Base-by-base conservation (phyloP, 2,329 filamentous ascomycete genomes). In the Aspergillus pseudoglaucus region DNA sequence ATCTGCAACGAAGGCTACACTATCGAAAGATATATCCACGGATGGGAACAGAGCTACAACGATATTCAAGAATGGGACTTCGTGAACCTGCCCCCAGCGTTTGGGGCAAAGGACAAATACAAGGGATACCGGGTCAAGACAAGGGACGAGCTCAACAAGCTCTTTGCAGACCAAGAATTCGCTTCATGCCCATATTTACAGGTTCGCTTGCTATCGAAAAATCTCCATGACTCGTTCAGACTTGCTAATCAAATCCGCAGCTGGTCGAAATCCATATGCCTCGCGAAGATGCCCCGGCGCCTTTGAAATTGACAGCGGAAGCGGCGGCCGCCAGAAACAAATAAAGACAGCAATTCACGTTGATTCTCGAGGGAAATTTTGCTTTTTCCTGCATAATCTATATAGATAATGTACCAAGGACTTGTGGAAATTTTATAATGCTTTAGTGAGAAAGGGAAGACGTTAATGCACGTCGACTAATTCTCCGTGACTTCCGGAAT, bases 1-100 rank as follows among this genome's bases (percentile, higher is more conserved):
- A 85, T 95, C 56, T 89, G 87, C 76, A 94, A 94, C 65, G 82
- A 90, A 37, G 90, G 90, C 9, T 95, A 87, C 71, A 93, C 89
- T 8, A 93, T 94, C 64, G 90, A 95, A 71, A 82, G 90, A 25
- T 87, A 82, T 65, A 94, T 95, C 60, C 89, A 95, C 67, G 88
- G 88, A 46, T 85, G 85, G 82, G 75, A 90, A 7, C 87, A 81
- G 27, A 65, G 63, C 22, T 95, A 95, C 74, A 95, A 95, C 62
- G 87, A 95, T 62, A 83, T 95, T 48, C 76, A 80, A 49, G 67
- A 74, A 9, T 95, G 90, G 90, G 76, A 84, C 44, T 87, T 84
- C 74, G 82, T 81, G 64, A 80, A 82, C 17, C 68, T 90, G 0
- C 78, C 87, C 2, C 74, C 75, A 3, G 80, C 81, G 0, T 89